Percentiles rank a stretch among this genome's conserved stretches.
These are phyloP conservation scores for Mucor velutinosus DNA, from an alignment of 371 early-diverging fungal species.

Conservation along the genomic window DNA sequence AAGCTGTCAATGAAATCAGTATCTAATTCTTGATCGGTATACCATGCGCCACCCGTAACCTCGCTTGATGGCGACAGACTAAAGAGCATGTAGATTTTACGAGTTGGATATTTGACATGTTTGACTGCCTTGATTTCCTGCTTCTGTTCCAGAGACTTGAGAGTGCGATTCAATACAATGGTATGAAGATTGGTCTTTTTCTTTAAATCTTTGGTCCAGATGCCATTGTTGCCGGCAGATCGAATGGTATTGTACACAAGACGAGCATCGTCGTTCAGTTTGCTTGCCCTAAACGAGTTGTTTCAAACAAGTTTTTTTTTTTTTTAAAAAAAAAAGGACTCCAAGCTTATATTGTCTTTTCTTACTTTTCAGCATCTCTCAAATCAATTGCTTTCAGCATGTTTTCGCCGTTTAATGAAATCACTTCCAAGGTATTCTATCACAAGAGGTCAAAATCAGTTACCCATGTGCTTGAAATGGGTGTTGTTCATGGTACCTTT, in stretches of 20 bases:
- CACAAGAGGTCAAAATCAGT: not conserved
- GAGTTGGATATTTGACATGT: conserved; percentile 91
- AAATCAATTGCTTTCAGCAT: conserved; percentile 42
- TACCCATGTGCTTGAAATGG: not conserved
- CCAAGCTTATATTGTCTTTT: not conserved
- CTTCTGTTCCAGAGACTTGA: conserved; percentile 85
- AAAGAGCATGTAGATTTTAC: conserved; percentile 94
- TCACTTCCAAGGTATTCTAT: conserved; percentile 37
- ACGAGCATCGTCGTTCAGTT: conserved; percentile 47
- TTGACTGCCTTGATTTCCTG: conserved; percentile 92
- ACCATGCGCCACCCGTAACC: conserved; percentile 98
- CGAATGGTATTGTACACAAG: conserved; percentile 85
- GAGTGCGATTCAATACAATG: conserved; percentile 77
- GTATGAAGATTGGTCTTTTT: conserved; percentile 85
- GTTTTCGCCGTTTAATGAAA: conserved; percentile 42
- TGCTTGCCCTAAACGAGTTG: conserved; percentile 38
- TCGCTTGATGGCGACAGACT: conserved; percentile 90
- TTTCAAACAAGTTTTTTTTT: not conserved
- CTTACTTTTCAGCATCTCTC: conserved; percentile 47
- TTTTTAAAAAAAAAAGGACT: not conserved
- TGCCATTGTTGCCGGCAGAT: conserved; percentile 81
- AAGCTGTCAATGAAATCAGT: conserved; percentile 90
- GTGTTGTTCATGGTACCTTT: conserved; percentile 36
- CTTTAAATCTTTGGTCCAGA: conserved; percentile 93
- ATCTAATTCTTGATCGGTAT: conserved; percentile 96